Percentiles rank a stretch among this genome's conserved stretches.
These are phyloP conservation scores for Blastobotrys americana DNA, from an alignment of 805 yeast genomes.

Conservation along the genomic window DNA sequence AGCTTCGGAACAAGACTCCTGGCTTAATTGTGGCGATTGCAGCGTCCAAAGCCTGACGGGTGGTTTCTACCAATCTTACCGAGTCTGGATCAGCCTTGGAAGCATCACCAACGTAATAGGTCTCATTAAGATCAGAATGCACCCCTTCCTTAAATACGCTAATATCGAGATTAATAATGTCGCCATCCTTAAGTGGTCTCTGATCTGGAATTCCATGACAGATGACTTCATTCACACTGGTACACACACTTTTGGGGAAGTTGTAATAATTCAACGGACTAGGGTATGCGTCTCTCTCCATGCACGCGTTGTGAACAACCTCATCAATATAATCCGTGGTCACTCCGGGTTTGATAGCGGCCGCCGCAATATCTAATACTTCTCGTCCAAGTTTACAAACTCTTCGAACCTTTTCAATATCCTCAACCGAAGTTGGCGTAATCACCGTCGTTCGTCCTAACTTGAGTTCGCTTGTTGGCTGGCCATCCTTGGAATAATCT, in stretches of 20 bases:
- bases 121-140: slow-evolving; percentile 93
- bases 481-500: slow-evolving; percentile 77
- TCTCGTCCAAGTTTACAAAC: slow-evolving; percentile 78
- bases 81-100: slow-evolving; percentile 70
- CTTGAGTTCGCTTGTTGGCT: slow-evolving; percentile 69
- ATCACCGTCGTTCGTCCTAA: slow-evolving; percentile 64
- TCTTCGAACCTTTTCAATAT: slow-evolving; percentile 64
- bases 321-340: slow-evolving; percentile 90
- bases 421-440: slow-evolving; percentile 55
- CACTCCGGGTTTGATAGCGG: slow-evolving; percentile 74
- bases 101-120: slow-evolving; percentile 91
- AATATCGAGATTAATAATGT: slow-evolving; percentile 86
- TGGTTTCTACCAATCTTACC: slow-evolving; percentile 85
- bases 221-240: slow-evolving; percentile 88
- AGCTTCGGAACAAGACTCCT: slow-evolving; percentile 75
- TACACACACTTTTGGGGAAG: slow-evolving; percentile 87
- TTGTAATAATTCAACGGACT: slow-evolving; percentile 92
- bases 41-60: slow-evolving; percentile 77
- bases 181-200: slow-evolving; percentile 83
- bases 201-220: slow-evolving; percentile 98
- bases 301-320: slow-evolving; percentile 78
- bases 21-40: slow-evolving; percentile 88
- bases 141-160: slow-evolving; percentile 78
- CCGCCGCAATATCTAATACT: slow-evolving; percentile 82
- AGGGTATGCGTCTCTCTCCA: slow-evolving; percentile 86